A percentile compares a stretch with the other conserved stretches of the same genome.
Evolutionary conservation across 208 protist genomes (phyloP).

Genomic region (Crithidia brevicula): DNA sequence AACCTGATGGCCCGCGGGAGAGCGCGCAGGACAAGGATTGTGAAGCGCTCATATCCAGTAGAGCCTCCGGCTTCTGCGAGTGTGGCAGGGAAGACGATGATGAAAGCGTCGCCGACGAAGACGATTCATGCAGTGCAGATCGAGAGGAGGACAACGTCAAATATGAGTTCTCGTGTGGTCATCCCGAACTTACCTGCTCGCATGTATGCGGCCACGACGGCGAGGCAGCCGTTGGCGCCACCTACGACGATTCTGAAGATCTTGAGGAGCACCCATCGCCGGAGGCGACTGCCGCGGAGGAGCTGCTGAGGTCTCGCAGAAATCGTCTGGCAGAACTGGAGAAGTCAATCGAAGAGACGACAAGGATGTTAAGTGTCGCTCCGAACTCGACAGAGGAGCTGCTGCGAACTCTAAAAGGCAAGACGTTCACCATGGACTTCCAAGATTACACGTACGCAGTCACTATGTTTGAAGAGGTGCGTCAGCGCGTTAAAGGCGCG

Average conservation of each 20-base stretch:
- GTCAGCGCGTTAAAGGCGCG: slow-evolving; percentile 42
- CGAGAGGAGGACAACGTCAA: neutral
- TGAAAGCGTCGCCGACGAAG: neutral
- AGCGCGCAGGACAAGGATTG: slow-evolving; percentile 43
- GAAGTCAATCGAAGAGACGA: slow-evolving; percentile 19
- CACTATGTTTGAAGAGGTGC: slow-evolving; percentile 50
- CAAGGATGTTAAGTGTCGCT: slow-evolving; percentile 16
- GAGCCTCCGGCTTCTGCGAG: slow-evolving; percentile 63
- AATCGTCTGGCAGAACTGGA: slow-evolving; percentile 26
- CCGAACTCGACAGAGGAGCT: slow-evolving; percentile 54
- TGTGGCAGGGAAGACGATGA: slow-evolving; percentile 25
- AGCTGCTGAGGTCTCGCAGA: slow-evolving; percentile 12
- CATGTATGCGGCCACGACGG: slow-evolving; percentile 56
- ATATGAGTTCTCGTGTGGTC: slow-evolving; percentile 52
- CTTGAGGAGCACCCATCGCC: slow-evolving; percentile 28
- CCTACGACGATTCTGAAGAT: slow-evolving; percentile 23
- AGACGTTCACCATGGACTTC: slow-evolving; percentile 57
- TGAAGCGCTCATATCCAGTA: slow-evolving; percentile 27
- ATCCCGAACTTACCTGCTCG: slow-evolving; percentile 46
- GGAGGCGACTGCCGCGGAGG: slow-evolving; percentile 34
- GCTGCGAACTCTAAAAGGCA: slow-evolving; percentile 48
- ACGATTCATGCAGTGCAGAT: neutral
- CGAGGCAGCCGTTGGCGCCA: slow-evolving; percentile 22
- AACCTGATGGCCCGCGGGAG: slow-evolving; percentile 21
- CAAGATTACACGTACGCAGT: slow-evolving; percentile 64